phyloP scores from a whole-genome alignment of 2,329 filamentous ascomycete genomes.

The Trichophyton schoenleinii region DNA sequence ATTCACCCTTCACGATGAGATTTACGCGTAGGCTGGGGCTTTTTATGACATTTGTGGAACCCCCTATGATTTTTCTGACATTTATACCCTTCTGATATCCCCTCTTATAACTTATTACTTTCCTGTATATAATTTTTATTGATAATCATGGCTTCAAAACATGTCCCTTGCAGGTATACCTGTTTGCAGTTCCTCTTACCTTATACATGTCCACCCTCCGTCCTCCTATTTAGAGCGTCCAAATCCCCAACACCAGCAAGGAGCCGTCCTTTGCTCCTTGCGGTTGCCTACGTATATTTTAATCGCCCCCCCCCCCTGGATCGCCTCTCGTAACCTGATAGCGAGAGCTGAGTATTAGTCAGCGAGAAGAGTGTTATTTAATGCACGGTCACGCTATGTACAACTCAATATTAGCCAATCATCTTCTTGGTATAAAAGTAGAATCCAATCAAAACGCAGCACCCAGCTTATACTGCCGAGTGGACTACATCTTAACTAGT shows the following conservation, averaged over 20 bases:
- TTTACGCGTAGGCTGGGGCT: background rate
- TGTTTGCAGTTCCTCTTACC: background rate
- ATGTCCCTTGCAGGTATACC: background rate
- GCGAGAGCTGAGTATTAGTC: no score
- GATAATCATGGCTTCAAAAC: background rate
- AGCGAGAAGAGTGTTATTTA: no score
- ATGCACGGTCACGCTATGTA: no score
- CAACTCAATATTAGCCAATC: no score
- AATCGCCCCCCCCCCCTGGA: no score
- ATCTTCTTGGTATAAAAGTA: no score
- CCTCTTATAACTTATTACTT: background rate
- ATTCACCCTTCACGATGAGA: background rate
- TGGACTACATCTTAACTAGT: no score
- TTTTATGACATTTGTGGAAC: background rate
- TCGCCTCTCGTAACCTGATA: no score
- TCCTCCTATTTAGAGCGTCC: background rate
- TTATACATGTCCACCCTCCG: background rate
- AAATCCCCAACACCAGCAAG: background rate
- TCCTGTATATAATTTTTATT: background rate
- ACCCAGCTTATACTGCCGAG: no score
- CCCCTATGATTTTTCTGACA: slow-evolving; percentile 1
- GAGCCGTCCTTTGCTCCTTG: no score
- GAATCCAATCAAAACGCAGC: no score
- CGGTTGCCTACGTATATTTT: no score
- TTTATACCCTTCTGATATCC: slow-evolving; percentile 5